Evolutionary conservation across 2,329 filamentous ascomycete species (phyloP).

Genomic region (Diaporthe batatas): DNA sequence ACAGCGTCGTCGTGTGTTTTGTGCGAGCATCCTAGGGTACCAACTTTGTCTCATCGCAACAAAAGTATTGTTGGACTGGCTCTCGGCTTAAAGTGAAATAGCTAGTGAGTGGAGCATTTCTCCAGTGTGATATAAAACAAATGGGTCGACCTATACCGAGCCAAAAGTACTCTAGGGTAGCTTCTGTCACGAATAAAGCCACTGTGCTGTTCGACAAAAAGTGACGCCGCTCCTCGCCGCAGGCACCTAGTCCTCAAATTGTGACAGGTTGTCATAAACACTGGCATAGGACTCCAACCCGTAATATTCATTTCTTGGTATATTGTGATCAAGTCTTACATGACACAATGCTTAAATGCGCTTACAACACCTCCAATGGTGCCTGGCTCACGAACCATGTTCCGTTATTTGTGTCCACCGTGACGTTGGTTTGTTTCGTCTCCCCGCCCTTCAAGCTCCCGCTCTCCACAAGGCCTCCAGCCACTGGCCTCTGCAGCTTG

Average conservation of each 20-base stretch:
- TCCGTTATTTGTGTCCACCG: constrained; percentile 26
- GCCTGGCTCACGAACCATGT: constrained; percentile 37
- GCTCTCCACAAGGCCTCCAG: constrained; percentile 61
- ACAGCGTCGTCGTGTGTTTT: not conserved
- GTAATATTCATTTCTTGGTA: not conserved
- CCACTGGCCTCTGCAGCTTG: constrained; percentile 60
- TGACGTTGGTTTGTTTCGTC: constrained; percentile 32
- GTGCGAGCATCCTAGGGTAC: no score
- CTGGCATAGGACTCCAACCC: not conserved
- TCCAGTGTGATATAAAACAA: not conserved
- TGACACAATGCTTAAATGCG: not conserved
- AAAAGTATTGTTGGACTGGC: not conserved
- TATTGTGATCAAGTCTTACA: not conserved
- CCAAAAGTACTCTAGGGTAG: no score
- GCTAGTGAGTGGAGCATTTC: no score
- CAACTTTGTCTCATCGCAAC: no score
- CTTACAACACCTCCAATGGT: constrained; percentile 10
- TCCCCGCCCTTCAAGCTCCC: constrained; percentile 66
- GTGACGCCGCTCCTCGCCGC: no score
- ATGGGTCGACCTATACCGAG: not conserved
- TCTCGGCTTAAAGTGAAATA: not conserved
- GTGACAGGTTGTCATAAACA: no score
- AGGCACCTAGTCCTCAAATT: no score
- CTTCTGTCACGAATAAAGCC: no score
- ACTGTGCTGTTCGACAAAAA: no score